Base-by-base conservation (phyloP, 2,329 filamentous ascomycete species). In the Aspergillus sp. region DNA sequence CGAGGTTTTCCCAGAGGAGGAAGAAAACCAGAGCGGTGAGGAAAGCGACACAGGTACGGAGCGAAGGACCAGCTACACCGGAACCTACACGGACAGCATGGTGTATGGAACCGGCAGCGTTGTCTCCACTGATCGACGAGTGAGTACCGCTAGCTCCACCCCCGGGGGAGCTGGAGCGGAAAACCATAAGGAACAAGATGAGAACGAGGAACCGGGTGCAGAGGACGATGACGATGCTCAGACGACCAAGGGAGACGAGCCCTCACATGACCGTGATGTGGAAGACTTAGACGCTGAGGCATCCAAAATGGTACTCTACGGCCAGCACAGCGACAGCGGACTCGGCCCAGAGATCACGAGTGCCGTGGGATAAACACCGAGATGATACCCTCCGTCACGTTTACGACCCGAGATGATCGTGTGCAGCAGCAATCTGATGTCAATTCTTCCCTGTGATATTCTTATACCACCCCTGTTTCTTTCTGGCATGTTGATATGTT, bases 1-100 rank as follows among this genome's bases (percentile, higher is more conserved):
- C 64, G 78, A 87, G 42, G 76, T 77, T 5, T 78, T 89, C 45
- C 81, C 81, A n/a, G 87, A 90, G 70, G 84, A 82, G 52, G 87
- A 90, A 61, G 86, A 88, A 64, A 73, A 74, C 49, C 71, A 73
- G 11, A 76, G 75, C 47, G 76, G 72, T 58, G 64, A 73, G 26
- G 78, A 77, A 24, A 87, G 82, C 66, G 86, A 89, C 42, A 66
- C 73, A 16, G 74, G 72, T n/a, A 79, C 78, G 0, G 78, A 81
- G 60, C 71, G 79, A 49, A 69, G 77, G 49, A 74, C 76, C 2
- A 80, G 77, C 67, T 80, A 78, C 61, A 72, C 74, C 4, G 73
- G 73, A 18, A 77, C 73, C 3, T 77, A 73, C 58, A 73, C 75
- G 5, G 79, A 80, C 54, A 80, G 75, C 57, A 69, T 79, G 65